These are phyloP conservation scores for Schizochytrium sp. DNA, from an alignment of 108 stramenopile species.

Conservation along the genomic window DNA sequence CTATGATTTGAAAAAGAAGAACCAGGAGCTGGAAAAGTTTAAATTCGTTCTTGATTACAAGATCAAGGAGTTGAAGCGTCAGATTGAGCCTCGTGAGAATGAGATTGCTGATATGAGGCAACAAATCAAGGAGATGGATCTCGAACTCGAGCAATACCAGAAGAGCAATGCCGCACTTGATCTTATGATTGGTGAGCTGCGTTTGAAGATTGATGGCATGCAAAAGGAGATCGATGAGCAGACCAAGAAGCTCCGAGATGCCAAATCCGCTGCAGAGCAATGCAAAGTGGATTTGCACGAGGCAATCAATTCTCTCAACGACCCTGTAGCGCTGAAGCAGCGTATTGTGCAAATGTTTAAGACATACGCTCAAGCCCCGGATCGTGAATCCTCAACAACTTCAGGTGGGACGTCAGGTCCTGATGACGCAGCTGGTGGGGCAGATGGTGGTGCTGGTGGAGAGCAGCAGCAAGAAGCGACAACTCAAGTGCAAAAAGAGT, in stretches of 20 bases:
- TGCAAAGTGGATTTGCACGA: conserved; percentile 69
- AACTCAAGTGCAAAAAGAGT: conserved; percentile 70
- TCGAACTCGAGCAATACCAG: conserved; percentile 77
- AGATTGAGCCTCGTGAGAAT: conserved; percentile 81
- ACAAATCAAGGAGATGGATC: conserved; percentile 78
- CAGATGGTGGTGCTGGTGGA: conserved; percentile 58
- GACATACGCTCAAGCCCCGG: conserved; percentile 50
- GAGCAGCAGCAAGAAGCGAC: conserved; percentile 65
- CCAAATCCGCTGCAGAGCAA: conserved; percentile 62
- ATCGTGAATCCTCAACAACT: neutral
- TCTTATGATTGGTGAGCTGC: conserved; percentile 76
- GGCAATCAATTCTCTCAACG: conserved; percentile 42
- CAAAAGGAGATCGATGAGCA: conserved; percentile 67
- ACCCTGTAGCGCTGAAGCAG: conserved; percentile 10
- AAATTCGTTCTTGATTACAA: conserved; percentile 82
- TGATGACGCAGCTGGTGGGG: neutral
- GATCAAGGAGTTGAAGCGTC: conserved; percentile 80
- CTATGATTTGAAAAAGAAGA: conserved; percentile 82
- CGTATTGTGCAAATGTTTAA: conserved; percentile 66
- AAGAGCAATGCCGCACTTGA: conserved; percentile 78
- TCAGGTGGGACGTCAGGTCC: conserved; percentile 25
- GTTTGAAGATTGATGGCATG: conserved; percentile 74
- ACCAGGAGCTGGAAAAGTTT: conserved; percentile 83
- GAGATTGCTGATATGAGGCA: conserved; percentile 77
- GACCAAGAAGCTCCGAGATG: conserved; percentile 66